Evolutionary conservation across 306 rosid species (phyloP).

Genomic region (Styphnolobium japonicum): DNA sequence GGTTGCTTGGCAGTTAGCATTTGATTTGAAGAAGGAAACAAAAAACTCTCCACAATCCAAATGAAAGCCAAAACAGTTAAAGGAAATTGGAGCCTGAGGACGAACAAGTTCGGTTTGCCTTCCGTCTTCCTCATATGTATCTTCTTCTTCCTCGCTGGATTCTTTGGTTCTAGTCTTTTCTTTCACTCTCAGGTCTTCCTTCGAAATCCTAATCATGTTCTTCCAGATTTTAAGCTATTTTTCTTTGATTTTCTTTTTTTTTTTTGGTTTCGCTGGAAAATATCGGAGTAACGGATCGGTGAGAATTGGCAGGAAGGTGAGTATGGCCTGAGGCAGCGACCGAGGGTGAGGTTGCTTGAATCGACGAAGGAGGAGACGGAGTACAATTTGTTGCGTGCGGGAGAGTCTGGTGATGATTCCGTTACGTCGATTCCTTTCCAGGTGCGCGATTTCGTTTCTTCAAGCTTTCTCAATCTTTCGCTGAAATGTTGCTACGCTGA

Average conservation of each 20-base stretch:
- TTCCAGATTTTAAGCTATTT: not conserved
- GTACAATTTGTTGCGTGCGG: slow-evolving; percentile 42
- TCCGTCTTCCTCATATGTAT: slow-evolving; percentile 49
- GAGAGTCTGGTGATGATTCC: slow-evolving; percentile 73
- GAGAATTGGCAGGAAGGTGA: slow-evolving; percentile 42
- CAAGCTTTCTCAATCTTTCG: not conserved
- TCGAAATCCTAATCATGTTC: not conserved
- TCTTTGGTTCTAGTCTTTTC: slow-evolving; percentile 51
- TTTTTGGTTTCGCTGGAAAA: not conserved
- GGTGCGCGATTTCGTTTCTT: slow-evolving; percentile 47
- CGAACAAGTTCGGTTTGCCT: slow-evolving; percentile 47
- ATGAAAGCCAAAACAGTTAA: slow-evolving; percentile 64
- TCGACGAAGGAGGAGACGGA: slow-evolving; percentile 38
- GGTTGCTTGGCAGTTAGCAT: not conserved
- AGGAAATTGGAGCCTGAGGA: slow-evolving; percentile 41
- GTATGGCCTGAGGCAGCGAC: slow-evolving; percentile 33
- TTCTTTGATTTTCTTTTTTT: not conserved
- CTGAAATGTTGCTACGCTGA: not conserved
- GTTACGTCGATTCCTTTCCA: slow-evolving; percentile 80
- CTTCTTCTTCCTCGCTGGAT: slow-evolving; percentile 77
- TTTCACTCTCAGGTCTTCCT: slow-evolving; percentile 38
- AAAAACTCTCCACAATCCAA: not conserved
- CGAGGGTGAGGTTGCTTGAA: slow-evolving; percentile 48
- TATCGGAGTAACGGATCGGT: not conserved
- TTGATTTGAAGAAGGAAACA: not conserved